Evolutionary conservation across 1,284 basidiomycete genomes (phyloP).

Genomic region (Ceratobasidium sp.): DNA sequence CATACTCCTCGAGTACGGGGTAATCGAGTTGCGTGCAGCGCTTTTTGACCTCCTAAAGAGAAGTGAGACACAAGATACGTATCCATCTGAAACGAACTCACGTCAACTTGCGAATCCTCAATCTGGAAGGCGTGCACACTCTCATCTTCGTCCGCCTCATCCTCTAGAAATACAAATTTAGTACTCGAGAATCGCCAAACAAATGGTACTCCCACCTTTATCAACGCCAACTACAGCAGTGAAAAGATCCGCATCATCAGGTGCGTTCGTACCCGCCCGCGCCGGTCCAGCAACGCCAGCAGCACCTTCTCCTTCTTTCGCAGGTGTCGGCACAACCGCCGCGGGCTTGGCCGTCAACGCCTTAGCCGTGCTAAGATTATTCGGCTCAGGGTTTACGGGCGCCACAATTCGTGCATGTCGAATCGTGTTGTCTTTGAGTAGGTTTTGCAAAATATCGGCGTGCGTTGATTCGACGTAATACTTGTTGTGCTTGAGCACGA

Average conservation of each 20-base stretch:
- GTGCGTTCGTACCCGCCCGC: slow-evolving; percentile 57
- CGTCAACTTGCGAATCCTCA: slow-evolving; percentile 90
- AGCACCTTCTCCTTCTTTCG: slow-evolving; percentile 72
- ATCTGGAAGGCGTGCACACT: slow-evolving; percentile 97
- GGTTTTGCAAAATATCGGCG: slow-evolving; percentile 87
- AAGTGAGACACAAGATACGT: slow-evolving; percentile 12
- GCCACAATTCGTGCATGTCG: slow-evolving; percentile 82
- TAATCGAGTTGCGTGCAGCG: slow-evolving; percentile 95
- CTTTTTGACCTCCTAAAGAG: slow-evolving; percentile 84
- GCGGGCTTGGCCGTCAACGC: slow-evolving; percentile 49
- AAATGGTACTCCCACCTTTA: slow-evolving; percentile 68
- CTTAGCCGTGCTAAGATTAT: slow-evolving; percentile 9
- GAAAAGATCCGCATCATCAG: slow-evolving; percentile 81
- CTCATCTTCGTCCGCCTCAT: slow-evolving; percentile 96
- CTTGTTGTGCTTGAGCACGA: slow-evolving; percentile 96
- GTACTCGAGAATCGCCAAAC: neutral
- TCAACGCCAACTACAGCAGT: slow-evolving; percentile 94
- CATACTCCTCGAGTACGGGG: slow-evolving; percentile 97
- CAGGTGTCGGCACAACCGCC: slow-evolving; percentile 29
- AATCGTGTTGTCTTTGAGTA: slow-evolving; percentile 89
- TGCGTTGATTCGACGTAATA: slow-evolving; percentile 96
- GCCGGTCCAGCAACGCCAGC: slow-evolving; percentile 54
- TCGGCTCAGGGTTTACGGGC: slow-evolving; percentile 62
- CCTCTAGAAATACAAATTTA: slow-evolving; percentile 60
- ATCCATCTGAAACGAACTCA: slow-evolving; percentile 56